Percentiles rank a stretch among this genome's conserved stretches.
These are phyloP conservation scores for Boletus patriciae DNA, from an alignment of 768 basidiomycete species.

Conservation along the genomic window DNA sequence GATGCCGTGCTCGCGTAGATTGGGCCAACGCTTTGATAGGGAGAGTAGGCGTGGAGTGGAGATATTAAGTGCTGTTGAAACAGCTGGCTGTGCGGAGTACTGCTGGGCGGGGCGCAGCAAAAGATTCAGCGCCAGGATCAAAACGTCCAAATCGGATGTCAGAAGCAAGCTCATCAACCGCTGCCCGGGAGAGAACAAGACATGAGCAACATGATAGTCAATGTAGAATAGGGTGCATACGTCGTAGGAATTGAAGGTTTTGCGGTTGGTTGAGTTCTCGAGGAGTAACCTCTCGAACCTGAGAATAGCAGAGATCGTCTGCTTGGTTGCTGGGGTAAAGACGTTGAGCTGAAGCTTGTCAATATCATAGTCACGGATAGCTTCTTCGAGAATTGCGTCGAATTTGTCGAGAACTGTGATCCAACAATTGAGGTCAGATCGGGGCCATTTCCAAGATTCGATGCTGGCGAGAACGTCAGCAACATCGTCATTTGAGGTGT, in stretches of 20 bases:
- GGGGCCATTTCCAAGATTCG: slow-evolving; percentile 88
- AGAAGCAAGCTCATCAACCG: slow-evolving; percentile 86
- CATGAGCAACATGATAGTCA: slow-evolving; percentile 1
- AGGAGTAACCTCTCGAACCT: slow-evolving; percentile 86
- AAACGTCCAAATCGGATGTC: slow-evolving; percentile 86
- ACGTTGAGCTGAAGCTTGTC: slow-evolving; percentile 78
- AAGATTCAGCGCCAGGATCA: slow-evolving; percentile 80
- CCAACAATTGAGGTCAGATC: slow-evolving; percentile 97
- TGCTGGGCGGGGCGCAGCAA: slow-evolving; percentile 93
- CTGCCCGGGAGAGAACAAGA: slow-evolving; percentile 41
- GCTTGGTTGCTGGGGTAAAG: slow-evolving; percentile 76
- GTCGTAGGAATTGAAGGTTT: slow-evolving; percentile 95
- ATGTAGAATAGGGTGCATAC: slow-evolving; percentile 51
- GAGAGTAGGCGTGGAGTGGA: slow-evolving; percentile 79
- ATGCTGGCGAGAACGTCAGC: slow-evolving; percentile 64
- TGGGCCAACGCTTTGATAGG: slow-evolving; percentile 83
- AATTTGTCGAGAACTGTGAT: slow-evolving; percentile 94
- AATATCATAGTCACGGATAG: slow-evolving; percentile 82
- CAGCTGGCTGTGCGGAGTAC: slow-evolving; percentile 84
- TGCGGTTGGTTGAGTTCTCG: slow-evolving; percentile 97
- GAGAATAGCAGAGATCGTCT: slow-evolving; percentile 76
- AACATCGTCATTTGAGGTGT: slow-evolving; percentile 71
- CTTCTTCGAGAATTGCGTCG: slow-evolving; percentile 81
- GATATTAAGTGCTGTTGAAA: slow-evolving; percentile 79
- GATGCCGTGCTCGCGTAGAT: slow-evolving; percentile 76